phyloP scores from a whole-genome alignment of 2,329 filamentous ascomycete genomes.

The Ilyonectria destructans region DNA sequence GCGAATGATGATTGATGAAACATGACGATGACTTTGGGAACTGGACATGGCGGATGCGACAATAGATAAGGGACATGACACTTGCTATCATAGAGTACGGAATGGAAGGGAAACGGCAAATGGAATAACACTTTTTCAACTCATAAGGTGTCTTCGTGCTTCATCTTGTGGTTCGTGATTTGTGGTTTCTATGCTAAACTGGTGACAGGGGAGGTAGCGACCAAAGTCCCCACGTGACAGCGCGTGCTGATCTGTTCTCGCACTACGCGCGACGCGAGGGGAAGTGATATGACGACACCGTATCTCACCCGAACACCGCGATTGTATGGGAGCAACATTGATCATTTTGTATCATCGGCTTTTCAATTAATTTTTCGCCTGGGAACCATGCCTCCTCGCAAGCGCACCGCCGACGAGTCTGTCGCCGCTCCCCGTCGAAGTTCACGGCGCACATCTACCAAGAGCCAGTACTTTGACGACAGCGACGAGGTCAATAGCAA shows the following conservation, averaged over 20 bases:
- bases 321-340: neutral
- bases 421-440: constrained; percentile 58
- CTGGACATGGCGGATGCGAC: neutral
- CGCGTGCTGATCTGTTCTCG: constrained; percentile 14
- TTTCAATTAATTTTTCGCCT: neutral
- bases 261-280: constrained; percentile 23
- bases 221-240: constrained; percentile 22
- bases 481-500: constrained; percentile 34
- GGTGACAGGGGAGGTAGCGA: neutral
- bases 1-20: neutral
- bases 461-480: constrained; percentile 69
- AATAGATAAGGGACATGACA: neutral
- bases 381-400: constrained; percentile 57
- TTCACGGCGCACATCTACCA: constrained; percentile 65
- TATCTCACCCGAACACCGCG: neutral
- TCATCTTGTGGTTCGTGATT: neutral
- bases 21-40: neutral
- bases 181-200: neutral
- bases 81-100: neutral
- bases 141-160: neutral
- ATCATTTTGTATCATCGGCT: neutral
- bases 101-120: neutral
- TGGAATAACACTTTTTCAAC: neutral
- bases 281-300: constrained; percentile 15
- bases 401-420: constrained; percentile 55